Percentiles rank a stretch among this genome's conserved stretches.
Conservation (phyloP, 2,329 filamentous ascomycete genomes). For the Neoscytalidium dimidiatum region DNA sequence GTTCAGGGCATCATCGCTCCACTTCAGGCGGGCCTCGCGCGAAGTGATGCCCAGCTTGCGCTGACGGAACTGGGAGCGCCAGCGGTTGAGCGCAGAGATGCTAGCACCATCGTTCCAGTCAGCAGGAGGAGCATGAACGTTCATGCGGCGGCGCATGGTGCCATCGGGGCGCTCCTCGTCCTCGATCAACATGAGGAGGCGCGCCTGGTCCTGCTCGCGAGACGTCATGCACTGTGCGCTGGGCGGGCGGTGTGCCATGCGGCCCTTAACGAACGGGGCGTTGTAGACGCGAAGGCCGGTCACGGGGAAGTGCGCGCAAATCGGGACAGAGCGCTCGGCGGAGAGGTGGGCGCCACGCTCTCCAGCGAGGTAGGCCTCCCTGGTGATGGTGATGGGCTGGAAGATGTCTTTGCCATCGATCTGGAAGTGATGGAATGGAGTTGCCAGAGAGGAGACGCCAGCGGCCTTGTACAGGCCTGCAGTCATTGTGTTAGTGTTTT, state of each 20-base stretch:
- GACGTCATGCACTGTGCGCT: not conserved
- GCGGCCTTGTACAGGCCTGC: not conserved
- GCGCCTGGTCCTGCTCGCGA: not conserved
- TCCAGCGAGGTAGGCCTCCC: not conserved
- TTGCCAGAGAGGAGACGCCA: not conserved
- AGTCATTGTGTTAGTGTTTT: not conserved
- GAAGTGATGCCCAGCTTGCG: not conserved
- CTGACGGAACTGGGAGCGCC: constrained; percentile 13
- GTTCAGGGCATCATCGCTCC: not conserved
- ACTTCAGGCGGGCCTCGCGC: not conserved
- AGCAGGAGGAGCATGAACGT: not conserved
- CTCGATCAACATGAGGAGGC: constrained; percentile 8
- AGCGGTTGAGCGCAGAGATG: constrained; percentile 4
- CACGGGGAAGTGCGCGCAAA: constrained; percentile 12
- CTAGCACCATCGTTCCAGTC: not conserved
- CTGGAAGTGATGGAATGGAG: not conserved
- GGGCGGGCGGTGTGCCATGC: not conserved
- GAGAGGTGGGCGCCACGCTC: not conserved
- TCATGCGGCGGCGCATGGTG: not conserved
- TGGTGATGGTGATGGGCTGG: not conserved
- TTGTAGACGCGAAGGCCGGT: not conserved
- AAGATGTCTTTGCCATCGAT: not conserved
- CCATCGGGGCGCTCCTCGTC: not conserved
- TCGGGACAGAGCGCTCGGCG: not conserved
- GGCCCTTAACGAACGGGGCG: not conserved